Evolutionary conservation across 2,329 filamentous ascomycete species (phyloP).

Genomic region (Nemania diffusa): DNA sequence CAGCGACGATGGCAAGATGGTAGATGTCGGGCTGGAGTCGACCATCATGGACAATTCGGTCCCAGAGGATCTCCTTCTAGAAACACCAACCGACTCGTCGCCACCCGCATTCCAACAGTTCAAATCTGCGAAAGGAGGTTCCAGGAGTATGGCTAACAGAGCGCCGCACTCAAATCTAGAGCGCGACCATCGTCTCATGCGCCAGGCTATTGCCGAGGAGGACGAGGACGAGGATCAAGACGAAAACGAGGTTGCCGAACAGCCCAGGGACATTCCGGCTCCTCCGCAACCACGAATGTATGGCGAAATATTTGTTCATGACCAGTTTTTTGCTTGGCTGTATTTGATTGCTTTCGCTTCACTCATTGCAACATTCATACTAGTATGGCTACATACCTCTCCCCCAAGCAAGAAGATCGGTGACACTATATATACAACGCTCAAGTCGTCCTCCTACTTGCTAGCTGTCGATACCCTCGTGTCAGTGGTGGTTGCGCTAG

Average conservation of each 20-base stretch:
- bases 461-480: constrained; percentile 91
- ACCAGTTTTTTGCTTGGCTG: constrained; percentile 90
- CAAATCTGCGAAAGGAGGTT: constrained; percentile 52
- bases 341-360: constrained; percentile 87
- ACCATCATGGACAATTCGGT: constrained; percentile 69
- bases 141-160: constrained; percentile 54
- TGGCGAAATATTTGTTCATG: constrained; percentile 80
- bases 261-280: constrained; percentile 48
- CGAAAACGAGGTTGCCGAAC: constrained; percentile 42
- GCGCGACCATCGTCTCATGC: constrained; percentile 59
- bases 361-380: constrained; percentile 86
- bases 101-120: constrained; percentile 73
- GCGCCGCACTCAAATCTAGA: constrained; percentile 58
- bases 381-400: constrained; percentile 90
- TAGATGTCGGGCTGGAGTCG: constrained; percentile 85
- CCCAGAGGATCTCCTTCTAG: constrained; percentile 68
- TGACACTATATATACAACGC: constrained; percentile 92
- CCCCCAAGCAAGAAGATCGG: constrained; percentile 77
- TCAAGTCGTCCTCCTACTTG: constrained; percentile 88
- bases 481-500: constrained; percentile 84
- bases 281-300: constrained; percentile 67
- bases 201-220: constrained; percentile 53
- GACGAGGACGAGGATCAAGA: constrained; percentile 50
- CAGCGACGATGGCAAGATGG: constrained; percentile 72
- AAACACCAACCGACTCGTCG: constrained; percentile 62